A percentile compares a stretch with the other conserved stretches of the same genome.
phyloP scores from a whole-genome alignment of 164 flowering plant species.

The Vitis labrusca region DNA sequence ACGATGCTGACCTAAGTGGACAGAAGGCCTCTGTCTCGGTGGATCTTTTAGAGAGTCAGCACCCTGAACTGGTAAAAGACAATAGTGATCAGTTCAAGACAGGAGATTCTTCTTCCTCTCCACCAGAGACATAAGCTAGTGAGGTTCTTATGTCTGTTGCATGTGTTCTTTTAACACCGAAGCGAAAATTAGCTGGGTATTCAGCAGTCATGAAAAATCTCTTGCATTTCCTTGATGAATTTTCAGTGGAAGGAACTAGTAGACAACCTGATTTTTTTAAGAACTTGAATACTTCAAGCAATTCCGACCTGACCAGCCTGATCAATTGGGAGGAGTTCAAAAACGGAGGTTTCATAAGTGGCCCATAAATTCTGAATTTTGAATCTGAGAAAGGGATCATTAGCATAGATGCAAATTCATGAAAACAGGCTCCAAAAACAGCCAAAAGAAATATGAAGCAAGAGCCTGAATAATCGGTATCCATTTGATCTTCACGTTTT shows the following conservation, averaged over 20 bases:
- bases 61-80: constrained; percentile 41
- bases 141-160: constrained; percentile 81
- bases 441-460: constrained; percentile 57
- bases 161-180: constrained; percentile 88
- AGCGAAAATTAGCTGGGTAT: constrained; percentile 84
- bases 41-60: constrained; percentile 38
- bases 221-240: constrained; percentile 85
- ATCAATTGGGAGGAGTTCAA: constrained; percentile 21
- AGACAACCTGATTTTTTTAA: constrained; percentile 72
- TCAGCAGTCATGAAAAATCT: constrained; percentile 76
- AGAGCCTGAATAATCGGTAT: no score
- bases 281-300: constrained; percentile 33
- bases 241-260: constrained; percentile 93
- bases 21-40: constrained; percentile 27
- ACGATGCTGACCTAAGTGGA: constrained; percentile 38
- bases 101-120: constrained; percentile 47
- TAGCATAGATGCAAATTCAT: constrained; percentile 22
- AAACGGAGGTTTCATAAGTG: constrained; percentile 49
- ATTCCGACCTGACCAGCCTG: constrained; percentile 41
- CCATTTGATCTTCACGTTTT: no score
- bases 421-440: constrained; percentile 35
- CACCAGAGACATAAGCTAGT: constrained; percentile 57
- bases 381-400: constrained; percentile 48
- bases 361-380: constrained; percentile 29
- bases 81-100: constrained; percentile 45